Conservation (phyloP, 2,329 filamentous ascomycete genomes). For the Trichophyton benhamiae region DNA sequence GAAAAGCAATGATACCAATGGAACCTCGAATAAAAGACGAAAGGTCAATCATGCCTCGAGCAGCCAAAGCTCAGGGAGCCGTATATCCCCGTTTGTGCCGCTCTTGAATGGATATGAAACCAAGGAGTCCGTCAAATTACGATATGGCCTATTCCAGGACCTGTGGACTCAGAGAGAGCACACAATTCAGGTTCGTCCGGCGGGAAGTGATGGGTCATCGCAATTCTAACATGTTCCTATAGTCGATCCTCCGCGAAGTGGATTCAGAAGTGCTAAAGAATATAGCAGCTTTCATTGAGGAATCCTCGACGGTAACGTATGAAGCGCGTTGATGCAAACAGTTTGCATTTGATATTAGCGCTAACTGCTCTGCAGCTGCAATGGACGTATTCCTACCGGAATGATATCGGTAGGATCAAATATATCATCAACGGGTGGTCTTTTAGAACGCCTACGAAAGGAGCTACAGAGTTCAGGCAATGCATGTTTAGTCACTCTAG, state of each 20-base stretch:
- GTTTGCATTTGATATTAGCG: constrained; percentile 6
- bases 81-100: constrained; percentile 23
- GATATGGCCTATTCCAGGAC: constrained; percentile 28
- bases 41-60: constrained; percentile 34
- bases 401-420: constrained; percentile 34
- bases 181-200: constrained; percentile 27
- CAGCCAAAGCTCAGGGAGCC: constrained; percentile 16
- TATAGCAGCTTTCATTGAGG: constrained; percentile 28
- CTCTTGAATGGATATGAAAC: constrained; percentile 31
- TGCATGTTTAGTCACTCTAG: constrained; percentile 30
- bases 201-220: not conserved
- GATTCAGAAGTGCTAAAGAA: constrained; percentile 29
- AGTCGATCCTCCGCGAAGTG: constrained; percentile 26
- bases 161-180: constrained; percentile 30
- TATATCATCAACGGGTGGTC: constrained; percentile 29
- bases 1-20: constrained; percentile 29
- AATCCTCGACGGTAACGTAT: constrained; percentile 26
- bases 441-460: constrained; percentile 28
- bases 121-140: constrained; percentile 21
- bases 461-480: constrained; percentile 21
- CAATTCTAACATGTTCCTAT: not conserved
- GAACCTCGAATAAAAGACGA: constrained; percentile 43
- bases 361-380: constrained; percentile 20
- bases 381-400: constrained; percentile 31
- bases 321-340: constrained; percentile 7